These are phyloP conservation scores for Malania oleifera DNA, from an alignment of 164 flowering plant genomes.

Conservation along the genomic window DNA sequence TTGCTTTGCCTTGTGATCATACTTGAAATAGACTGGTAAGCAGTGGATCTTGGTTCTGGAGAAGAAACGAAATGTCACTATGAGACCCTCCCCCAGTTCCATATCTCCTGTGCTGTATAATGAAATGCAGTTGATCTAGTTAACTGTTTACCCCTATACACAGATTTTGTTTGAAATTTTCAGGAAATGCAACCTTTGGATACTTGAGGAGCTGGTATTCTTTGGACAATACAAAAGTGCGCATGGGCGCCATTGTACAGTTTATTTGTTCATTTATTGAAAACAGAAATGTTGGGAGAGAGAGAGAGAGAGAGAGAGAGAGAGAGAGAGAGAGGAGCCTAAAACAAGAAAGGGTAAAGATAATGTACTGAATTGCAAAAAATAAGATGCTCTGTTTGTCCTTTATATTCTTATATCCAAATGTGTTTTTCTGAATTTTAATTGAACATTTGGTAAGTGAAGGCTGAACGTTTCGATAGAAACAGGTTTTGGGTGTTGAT, in stretches of 20 bases:
- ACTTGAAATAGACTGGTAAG: background rate
- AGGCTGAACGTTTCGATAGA: too few relatives aligned
- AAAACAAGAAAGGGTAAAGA: constrained; percentile 8
- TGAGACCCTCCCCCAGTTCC: background rate
- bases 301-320: constrained; percentile 3
- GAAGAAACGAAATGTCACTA: constrained; percentile 6
- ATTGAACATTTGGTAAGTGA: too few relatives aligned
- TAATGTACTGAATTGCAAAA: constrained; percentile 15
- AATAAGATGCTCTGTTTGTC: constrained; percentile 13
- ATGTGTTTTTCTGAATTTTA: too few relatives aligned
- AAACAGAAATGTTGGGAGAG: constrained; percentile 14
- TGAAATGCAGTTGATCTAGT: constrained; percentile 7
- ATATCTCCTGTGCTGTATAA: constrained; percentile 3
- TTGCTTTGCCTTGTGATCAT: constrained; percentile 22
- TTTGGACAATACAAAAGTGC: constrained; percentile 6
- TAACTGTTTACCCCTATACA: constrained; percentile 5
- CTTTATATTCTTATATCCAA: too few relatives aligned
- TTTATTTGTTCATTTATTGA: constrained; percentile 60
- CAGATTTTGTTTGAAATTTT: background rate
- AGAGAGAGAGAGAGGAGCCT: constrained; percentile 7
- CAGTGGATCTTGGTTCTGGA: background rate
- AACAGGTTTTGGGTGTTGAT: too few relatives aligned
- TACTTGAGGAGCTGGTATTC: constrained; percentile 16
- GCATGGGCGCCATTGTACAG: constrained; percentile 42
- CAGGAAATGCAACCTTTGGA: constrained; percentile 7